These are phyloP conservation scores for Grigorovia humatica DNA, from an alignment of 805 yeast genomes.

Conservation along the genomic window DNA sequence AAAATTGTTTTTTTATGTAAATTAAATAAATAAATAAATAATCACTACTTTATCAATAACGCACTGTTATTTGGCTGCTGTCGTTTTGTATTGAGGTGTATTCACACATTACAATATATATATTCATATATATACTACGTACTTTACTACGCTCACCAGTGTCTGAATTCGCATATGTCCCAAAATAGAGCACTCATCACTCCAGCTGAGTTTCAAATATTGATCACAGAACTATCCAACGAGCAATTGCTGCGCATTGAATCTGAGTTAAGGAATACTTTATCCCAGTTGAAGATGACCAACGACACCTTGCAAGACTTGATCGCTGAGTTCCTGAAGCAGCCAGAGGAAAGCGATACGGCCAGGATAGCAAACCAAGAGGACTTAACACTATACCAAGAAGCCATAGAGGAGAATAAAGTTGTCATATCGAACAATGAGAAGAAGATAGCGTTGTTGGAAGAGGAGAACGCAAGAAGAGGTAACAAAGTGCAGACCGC, in stretches of 20 bases:
- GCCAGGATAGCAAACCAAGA: slow-evolving; percentile 27
- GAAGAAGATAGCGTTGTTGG: slow-evolving; percentile 35
- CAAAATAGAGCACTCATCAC: background rate
- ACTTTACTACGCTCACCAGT: slow-evolving; percentile 18
- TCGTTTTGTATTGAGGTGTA: background rate
- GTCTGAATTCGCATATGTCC: background rate
- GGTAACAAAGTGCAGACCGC: background rate
- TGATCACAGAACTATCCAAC: slow-evolving; percentile 44
- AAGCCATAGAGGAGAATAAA: slow-evolving; percentile 48
- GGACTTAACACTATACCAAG: slow-evolving; percentile 43
- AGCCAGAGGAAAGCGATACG: slow-evolving; percentile 17
- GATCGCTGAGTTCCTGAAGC: slow-evolving; percentile 30
- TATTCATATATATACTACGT: background rate
- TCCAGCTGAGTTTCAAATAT: slow-evolving; percentile 37
- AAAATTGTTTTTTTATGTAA: background rate
- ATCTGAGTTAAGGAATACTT: slow-evolving; percentile 32
- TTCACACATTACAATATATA: background rate
- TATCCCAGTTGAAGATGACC: slow-evolving; percentile 40
- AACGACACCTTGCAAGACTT: slow-evolving; percentile 39
- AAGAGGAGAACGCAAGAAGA: slow-evolving; percentile 32
- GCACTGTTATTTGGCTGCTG: too few species aligned
- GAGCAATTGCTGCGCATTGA: slow-evolving; percentile 31
- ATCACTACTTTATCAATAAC: background rate
- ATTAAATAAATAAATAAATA: background rate
- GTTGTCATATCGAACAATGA: slow-evolving; percentile 43